phyloP scores from a whole-genome alignment of 129 eudicot species.

The Silybum marianum region DNA sequence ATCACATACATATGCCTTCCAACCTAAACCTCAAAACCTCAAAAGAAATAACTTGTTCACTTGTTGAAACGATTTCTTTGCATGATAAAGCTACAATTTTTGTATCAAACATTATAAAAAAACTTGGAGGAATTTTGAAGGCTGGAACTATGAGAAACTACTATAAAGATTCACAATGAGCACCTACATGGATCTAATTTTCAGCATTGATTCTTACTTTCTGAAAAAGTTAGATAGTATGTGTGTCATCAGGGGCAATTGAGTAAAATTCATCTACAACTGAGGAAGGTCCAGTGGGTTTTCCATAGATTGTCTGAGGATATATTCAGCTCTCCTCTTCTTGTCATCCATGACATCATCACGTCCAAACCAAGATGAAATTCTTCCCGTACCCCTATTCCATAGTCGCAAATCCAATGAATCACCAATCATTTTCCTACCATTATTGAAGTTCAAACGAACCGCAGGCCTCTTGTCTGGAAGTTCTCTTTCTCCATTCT shows the following conservation, averaged over 20 bases:
- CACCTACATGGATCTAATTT: conserved; percentile 40
- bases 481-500: conserved; percentile 45
- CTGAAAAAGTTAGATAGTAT: conserved; percentile 24
- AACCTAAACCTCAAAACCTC: background rate
- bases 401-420: conserved; percentile 70
- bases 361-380: conserved; percentile 60
- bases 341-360: conserved; percentile 91
- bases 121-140: conserved; percentile 42
- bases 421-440: conserved; percentile 72
- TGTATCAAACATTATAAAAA: conserved; percentile 30
- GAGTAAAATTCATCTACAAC: conserved; percentile 65
- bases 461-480: conserved; percentile 64
- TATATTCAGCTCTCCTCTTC: conserved; percentile 85
- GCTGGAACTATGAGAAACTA: conserved; percentile 30
- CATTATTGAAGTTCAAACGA: conserved; percentile 64
- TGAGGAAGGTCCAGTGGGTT: conserved; percentile 75
- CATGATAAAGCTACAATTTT: conserved; percentile 34
- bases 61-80: conserved; percentile 33
- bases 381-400: conserved; percentile 56
- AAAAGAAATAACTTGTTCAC: conserved; percentile 34
- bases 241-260: conserved; percentile 36
- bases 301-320: conserved; percentile 81
- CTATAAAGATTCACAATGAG: conserved; percentile 47
- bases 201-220: conserved; percentile 36
- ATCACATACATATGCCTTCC: conserved; percentile 18